Evolutionary conservation across 495 filamentous ascomycete species (phyloP).

Genomic region (Penicillium coffeae): DNA sequence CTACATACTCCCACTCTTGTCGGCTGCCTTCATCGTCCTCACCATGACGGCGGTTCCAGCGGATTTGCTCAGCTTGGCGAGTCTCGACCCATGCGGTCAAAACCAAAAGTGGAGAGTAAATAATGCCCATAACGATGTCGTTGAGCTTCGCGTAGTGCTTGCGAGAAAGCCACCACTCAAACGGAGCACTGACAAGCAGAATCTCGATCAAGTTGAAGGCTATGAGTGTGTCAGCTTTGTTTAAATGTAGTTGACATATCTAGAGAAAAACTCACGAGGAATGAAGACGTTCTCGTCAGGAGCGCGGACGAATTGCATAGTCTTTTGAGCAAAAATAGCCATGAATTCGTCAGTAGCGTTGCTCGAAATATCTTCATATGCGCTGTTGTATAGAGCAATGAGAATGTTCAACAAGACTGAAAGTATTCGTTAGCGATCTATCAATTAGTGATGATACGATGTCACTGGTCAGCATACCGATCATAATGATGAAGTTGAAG

Average conservation of each 20-base stretch:
- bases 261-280: slow-evolving; percentile 51
- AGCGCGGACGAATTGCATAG: slow-evolving; percentile 91
- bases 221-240: slow-evolving; percentile 6
- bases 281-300: slow-evolving; percentile 99
- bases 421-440: slow-evolving; percentile 15
- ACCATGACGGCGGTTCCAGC: slow-evolving; percentile 66
- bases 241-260: background rate
- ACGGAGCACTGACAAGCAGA: slow-evolving; percentile 68
- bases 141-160: slow-evolving; percentile 71
- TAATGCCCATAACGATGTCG: slow-evolving; percentile 75
- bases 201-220: slow-evolving; percentile 92
- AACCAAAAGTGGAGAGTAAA: slow-evolving; percentile 83
- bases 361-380: slow-evolving; percentile 92
- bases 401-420: slow-evolving; percentile 83
- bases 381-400: slow-evolving; percentile 93
- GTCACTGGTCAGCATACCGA: slow-evolving; percentile 31
- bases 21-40: slow-evolving; percentile 86
- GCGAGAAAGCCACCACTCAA: slow-evolving; percentile 91
- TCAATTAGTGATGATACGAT: background rate
- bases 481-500: slow-evolving; percentile 97
- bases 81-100: slow-evolving; percentile 75
- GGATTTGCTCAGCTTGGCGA: slow-evolving; percentile 62
- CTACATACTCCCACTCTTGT: slow-evolving; percentile 91
- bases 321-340: slow-evolving; percentile 84
- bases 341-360: slow-evolving; percentile 95